A percentile compares a stretch with the other conserved stretches of the same genome.
Conservation (phyloP, 2,329 filamentous ascomycete genomes). For the Penicillium brevicompactum region DNA sequence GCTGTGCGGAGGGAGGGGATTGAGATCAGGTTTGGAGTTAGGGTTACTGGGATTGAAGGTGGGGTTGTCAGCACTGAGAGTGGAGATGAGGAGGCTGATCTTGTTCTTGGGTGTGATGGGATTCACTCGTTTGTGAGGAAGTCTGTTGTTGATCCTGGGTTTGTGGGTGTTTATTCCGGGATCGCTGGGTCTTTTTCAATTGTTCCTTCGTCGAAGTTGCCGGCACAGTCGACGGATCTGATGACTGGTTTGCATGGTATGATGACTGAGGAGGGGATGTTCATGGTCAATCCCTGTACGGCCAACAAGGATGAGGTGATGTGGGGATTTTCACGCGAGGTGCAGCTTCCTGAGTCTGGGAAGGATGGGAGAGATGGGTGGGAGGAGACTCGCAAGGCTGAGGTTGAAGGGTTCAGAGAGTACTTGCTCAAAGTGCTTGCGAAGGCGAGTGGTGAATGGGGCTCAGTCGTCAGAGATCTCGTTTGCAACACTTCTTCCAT, state of each 20-base stretch:
- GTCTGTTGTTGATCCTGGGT: slow-evolving; percentile 31
- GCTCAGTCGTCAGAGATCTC: slow-evolving; percentile 15
- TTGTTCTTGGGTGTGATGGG: slow-evolving; percentile 44
- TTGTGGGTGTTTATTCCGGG: slow-evolving; percentile 37
- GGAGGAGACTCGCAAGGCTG: slow-evolving; percentile 31
- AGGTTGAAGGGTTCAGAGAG: slow-evolving; percentile 34
- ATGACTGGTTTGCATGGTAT: slow-evolving; percentile 30
- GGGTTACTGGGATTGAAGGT: slow-evolving; percentile 25
- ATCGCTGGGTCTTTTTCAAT: slow-evolving; percentile 26
- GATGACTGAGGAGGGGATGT: slow-evolving; percentile 32
- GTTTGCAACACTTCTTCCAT: slow-evolving; percentile 22
- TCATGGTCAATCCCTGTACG: slow-evolving; percentile 29
- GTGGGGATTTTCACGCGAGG: slow-evolving; percentile 35
- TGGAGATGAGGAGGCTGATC: slow-evolving; percentile 30
- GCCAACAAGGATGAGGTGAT: slow-evolving; percentile 26
- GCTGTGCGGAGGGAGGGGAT: slow-evolving; percentile 25
- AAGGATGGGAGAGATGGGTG: slow-evolving; percentile 35
- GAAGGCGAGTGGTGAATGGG: slow-evolving; percentile 31
- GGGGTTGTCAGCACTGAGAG: slow-evolving; percentile 30
- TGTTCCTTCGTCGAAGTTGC: slow-evolving; percentile 11
- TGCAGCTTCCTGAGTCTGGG: slow-evolving; percentile 26
- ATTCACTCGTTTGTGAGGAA: slow-evolving; percentile 42
- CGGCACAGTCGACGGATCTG: neutral
- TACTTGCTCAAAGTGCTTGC: slow-evolving; percentile 25
- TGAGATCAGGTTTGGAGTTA: slow-evolving; percentile 28